phyloP scores from a whole-genome alignment of 805 yeast genomes.

The Barnettozyma pratensis region DNA sequence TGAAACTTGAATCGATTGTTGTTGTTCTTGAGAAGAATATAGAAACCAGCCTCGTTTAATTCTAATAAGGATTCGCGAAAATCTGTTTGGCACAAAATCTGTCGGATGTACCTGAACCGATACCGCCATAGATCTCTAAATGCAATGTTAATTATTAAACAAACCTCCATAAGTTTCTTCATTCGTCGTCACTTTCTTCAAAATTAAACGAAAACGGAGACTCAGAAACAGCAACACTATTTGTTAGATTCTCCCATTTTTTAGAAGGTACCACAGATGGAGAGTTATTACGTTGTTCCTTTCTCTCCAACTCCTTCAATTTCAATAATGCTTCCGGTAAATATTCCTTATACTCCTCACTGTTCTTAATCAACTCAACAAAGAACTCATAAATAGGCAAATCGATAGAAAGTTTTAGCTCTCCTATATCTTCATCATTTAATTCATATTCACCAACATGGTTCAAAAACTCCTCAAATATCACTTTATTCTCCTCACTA shows the following conservation, averaged over 20 bases:
- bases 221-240: neutral
- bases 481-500: conserved; percentile 6
- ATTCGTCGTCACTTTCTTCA: conserved; percentile 21
- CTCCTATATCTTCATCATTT: conserved; percentile 63
- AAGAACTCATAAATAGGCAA: conserved; percentile 65
- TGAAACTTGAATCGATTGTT: neutral
- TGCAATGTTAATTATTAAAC: too few relatives aligned
- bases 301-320: conserved; percentile 31
- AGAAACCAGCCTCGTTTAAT: neutral
- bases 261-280: conserved; percentile 36
- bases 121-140: too few relatives aligned
- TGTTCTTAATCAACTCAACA: conserved; percentile 39
- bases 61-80: too few relatives aligned
- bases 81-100: too few relatives aligned
- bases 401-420: conserved; percentile 25
- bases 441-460: conserved; percentile 24
- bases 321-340: conserved; percentile 32
- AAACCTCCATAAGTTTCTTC: too few relatives aligned
- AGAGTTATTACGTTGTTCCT: conserved; percentile 20
- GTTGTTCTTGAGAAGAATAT: neutral
- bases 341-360: conserved; percentile 31
- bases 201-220: conserved; percentile 21
- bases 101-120: too few relatives aligned
- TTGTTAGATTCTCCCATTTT: conserved; percentile 45
- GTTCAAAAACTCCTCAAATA: conserved; percentile 27